Conservation (phyloP, 2,329 filamentous ascomycete species). For the Zymoseptoria brevis region DNA sequence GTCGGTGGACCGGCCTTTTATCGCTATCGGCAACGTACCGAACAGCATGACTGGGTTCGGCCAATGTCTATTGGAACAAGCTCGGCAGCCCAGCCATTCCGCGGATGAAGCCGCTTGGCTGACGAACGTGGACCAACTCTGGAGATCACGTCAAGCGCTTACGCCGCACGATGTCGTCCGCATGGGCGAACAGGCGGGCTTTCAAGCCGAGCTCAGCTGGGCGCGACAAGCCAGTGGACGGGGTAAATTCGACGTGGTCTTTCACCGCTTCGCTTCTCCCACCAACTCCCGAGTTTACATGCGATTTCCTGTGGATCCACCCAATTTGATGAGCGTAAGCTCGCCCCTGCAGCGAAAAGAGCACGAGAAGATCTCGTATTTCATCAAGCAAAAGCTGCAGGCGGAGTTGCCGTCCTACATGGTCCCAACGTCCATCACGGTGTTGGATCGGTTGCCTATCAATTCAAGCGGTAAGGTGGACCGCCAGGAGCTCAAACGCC, state of each 20-base stretch:
- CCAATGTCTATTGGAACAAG: slow-evolving; percentile 1
- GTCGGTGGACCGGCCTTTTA: not conserved
- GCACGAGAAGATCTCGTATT: not conserved
- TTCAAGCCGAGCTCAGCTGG: slow-evolving; percentile 7
- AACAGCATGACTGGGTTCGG: slow-evolving; percentile 6
- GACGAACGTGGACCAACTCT: not conserved
- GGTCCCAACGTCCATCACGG: slow-evolving; percentile 1
- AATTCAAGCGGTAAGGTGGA: slow-evolving; percentile 7
- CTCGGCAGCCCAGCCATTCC: not conserved
- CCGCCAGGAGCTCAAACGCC: slow-evolving; percentile 1
- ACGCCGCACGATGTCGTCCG: slow-evolving; percentile 2
- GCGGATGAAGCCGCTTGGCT: not conserved
- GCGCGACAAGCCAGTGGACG: slow-evolving; percentile 6
- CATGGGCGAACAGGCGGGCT: slow-evolving; percentile 2
- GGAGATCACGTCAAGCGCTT: not conserved
- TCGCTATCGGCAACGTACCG: slow-evolving; percentile 10
- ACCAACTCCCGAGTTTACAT: slow-evolving; percentile 1
- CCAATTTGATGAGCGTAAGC: not conserved
- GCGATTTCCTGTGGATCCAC: slow-evolving; percentile 25
- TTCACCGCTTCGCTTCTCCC: slow-evolving; percentile 4
- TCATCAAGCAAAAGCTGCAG: not conserved
- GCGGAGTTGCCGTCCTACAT: slow-evolving; percentile 4
- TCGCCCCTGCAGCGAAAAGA: not conserved
- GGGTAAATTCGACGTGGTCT: slow-evolving; percentile 9
- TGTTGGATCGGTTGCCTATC: slow-evolving; percentile 1